Base-by-base conservation (phyloP, 768 basidiomycete genomes). In the Boletales sp. region DNA sequence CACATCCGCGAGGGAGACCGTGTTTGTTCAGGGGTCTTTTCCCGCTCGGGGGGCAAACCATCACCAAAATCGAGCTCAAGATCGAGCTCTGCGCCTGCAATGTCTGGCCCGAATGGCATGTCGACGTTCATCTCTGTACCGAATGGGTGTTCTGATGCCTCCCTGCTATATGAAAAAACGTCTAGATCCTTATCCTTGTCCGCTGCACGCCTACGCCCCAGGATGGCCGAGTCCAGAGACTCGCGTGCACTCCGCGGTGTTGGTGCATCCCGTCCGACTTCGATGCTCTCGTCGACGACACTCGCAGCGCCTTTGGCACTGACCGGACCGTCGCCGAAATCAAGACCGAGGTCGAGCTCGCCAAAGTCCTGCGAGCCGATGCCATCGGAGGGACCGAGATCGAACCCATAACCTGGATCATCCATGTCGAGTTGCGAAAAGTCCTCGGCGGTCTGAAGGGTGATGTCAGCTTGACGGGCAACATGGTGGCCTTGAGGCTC, bases 401-500 rank as follows among this genome's bases (percentile, higher is more conserved):
- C 89, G 52, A 89, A 89, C n/a, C 82, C 82, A 57, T 84, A 86
- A 37, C 68, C 70, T 8, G 65, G 63, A 52, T 75, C 76, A 47
- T 83, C 80, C 30, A 82, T 63, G 63, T 83, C 86, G 55, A 84
- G 79, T 43, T 81, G 76, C n/a, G n/a, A n/a, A 54, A 86, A 81
- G 61, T 90, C 86, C 50, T 90, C 84, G 2, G 82, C 80, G 34
- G 82, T 83, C 40, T 84, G 81, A 35, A 95, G 86, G 1, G 92
- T 95, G 60, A 95, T 94, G 56, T 95, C 93, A 10, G 89, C 89
- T 46, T 86, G 75, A 50, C 87, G 81, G 12, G 90, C 92, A 56
- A 91, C 86, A 56, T 91, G 88, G 47, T 90, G 84, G 2, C 89
- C 86, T 50, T 84, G 81, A 18, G 77, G 74, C 44, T 81, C 73